These are phyloP conservation scores for Ophiostoma sp. DNA, from an alignment of 2,329 filamentous ascomycete species.

Conservation along the genomic window DNA sequence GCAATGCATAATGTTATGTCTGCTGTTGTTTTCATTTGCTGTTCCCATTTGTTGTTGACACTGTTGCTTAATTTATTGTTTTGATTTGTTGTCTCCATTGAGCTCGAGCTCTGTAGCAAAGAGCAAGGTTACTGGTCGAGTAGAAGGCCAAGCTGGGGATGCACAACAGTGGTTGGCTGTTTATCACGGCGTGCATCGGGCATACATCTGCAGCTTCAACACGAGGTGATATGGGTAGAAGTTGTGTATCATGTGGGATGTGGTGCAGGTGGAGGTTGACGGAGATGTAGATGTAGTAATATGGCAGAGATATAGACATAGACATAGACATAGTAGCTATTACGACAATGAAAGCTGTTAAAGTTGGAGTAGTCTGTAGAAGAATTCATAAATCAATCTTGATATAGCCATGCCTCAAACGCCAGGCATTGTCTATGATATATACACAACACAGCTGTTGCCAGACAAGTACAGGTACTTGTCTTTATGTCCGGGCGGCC, in stretches of 20 bases:
- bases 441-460: slow-evolving; percentile 10
- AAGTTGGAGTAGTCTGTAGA: neutral
- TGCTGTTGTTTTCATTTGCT: neutral
- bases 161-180: slow-evolving; percentile 4
- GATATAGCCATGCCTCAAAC: too few species aligned
- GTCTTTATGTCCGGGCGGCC: neutral
- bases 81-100: neutral
- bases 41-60: neutral
- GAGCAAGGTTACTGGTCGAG: neutral
- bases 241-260: neutral
- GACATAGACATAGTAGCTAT: neutral
- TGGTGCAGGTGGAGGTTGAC: neutral
- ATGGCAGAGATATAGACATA: neutral
- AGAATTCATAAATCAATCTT: neutral
- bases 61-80: neutral
- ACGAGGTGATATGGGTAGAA: slow-evolving; percentile 7
- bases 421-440: too few species aligned
- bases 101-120: neutral
- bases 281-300: neutral
- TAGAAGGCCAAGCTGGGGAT: neutral
- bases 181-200: slow-evolving; percentile 11
- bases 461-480: slow-evolving; percentile 17
- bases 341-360: neutral
- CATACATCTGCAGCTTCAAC: slow-evolving; percentile 14
- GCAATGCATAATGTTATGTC: slow-evolving; percentile 3